Evolutionary conservation across 768 basidiomycete genomes (phyloP).

Genomic region (Rhodocollybia butyracea): DNA sequence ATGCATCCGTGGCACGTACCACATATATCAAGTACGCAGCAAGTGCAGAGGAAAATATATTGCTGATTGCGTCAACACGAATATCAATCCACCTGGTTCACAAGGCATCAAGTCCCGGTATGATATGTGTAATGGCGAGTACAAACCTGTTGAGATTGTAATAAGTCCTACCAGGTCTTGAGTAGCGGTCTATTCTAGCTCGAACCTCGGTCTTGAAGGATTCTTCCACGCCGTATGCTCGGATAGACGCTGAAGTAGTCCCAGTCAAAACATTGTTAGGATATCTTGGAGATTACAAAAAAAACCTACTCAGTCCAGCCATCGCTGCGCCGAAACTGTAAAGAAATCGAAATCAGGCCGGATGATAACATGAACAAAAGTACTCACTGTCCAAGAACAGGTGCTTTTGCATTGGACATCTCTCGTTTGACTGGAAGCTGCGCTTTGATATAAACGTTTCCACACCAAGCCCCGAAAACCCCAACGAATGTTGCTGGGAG

Average conservation of each 20-base stretch:
- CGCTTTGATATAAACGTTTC: slow-evolving; percentile 42
- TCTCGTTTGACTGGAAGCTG: slow-evolving; percentile 45
- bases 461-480: slow-evolving; percentile 40
- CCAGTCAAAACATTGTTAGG: not conserved
- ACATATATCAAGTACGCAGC: slow-evolving; percentile 36
- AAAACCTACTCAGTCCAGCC: slow-evolving; percentile 29
- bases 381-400: slow-evolving; percentile 25
- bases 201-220: slow-evolving; percentile 29
- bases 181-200: slow-evolving; percentile 36
- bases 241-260: slow-evolving; percentile 27
- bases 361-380: slow-evolving; percentile 15
- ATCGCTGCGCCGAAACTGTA: slow-evolving; percentile 39
- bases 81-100: slow-evolving; percentile 25
- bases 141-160: slow-evolving; percentile 36
- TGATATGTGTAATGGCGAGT: no score
- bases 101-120: no score
- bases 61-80: slow-evolving; percentile 42
- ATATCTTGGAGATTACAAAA: not conserved
- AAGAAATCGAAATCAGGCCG: not conserved
- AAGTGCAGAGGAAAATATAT: slow-evolving; percentile 37
- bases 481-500: slow-evolving; percentile 43
- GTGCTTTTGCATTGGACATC: slow-evolving; percentile 10
- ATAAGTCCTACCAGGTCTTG: slow-evolving; percentile 25
- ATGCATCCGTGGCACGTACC: slow-evolving; percentile 22
- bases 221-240: slow-evolving; percentile 45